Evolutionary conservation across 768 basidiomycete genomes (phyloP).

Genomic region (Mrakia gelida): DNA sequence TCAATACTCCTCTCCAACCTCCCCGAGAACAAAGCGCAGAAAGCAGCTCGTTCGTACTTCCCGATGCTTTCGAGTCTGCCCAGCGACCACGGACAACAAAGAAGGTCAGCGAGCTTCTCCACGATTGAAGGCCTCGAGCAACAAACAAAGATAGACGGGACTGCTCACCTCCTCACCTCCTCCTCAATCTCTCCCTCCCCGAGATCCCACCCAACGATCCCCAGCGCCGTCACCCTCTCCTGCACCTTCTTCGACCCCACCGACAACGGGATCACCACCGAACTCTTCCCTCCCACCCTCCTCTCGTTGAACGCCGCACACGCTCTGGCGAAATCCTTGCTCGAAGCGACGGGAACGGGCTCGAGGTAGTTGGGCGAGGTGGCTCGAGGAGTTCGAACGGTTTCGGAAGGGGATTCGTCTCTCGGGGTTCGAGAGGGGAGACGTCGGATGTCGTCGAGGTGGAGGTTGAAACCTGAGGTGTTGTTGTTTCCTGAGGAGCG

Average conservation of each 20-base stretch:
- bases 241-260: conserved; percentile 16
- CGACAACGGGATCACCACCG: background rate
- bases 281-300: conserved; percentile 5
- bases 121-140: too few species aligned
- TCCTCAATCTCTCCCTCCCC: conserved; percentile 2
- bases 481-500: too few species aligned
- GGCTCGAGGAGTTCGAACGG: background rate
- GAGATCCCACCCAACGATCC: conserved; percentile 16
- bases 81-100: too few species aligned
- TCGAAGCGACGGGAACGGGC: background rate
- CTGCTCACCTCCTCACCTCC: background rate
- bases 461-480: background rate
- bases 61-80: conserved; percentile 14
- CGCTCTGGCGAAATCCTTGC: background rate
- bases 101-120: too few species aligned
- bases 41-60: conserved; percentile 24
- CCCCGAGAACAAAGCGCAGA: conserved; percentile 21
- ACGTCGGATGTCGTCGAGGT: background rate
- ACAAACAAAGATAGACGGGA: background rate
- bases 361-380: background rate
- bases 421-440: background rate
- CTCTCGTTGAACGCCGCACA: conserved; percentile 9
- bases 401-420: background rate
- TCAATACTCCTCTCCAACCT: conserved; percentile 21
- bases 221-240: background rate